These are phyloP conservation scores for Parathielavia appendiculata DNA, from an alignment of 495 filamentous ascomycete species.

Conservation along the genomic window DNA sequence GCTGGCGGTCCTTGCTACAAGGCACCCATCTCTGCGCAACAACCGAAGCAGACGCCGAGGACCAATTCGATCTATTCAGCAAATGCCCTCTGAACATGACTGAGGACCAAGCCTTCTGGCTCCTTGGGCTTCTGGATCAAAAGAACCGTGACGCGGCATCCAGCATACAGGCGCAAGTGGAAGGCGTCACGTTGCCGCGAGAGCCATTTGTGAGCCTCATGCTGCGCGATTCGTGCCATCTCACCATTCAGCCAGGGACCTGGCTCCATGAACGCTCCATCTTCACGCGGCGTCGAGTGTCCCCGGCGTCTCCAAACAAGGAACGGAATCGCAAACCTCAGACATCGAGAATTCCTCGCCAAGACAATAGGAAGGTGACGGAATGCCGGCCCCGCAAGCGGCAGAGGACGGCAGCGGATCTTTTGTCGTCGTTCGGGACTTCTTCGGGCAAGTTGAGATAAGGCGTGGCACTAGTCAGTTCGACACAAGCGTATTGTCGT, in stretches of 20 bases:
- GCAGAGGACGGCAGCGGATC: conserved; percentile 2
- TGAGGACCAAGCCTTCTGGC: conserved; percentile 13
- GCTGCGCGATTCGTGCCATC: background rate
- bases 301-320: background rate
- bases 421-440: background rate
- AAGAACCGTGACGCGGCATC: background rate
- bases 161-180: background rate
- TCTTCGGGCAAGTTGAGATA: background rate
- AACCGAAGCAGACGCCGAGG: no score
- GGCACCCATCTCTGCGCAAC: background rate
- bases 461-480: background rate
- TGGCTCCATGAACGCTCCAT: background rate
- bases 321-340: background rate
- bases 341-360: background rate
- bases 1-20: background rate
- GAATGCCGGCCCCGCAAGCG: conserved; percentile 5
- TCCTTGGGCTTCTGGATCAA: conserved; percentile 13
- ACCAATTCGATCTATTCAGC: accelerated
- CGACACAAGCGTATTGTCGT: background rate
- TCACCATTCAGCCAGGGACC: no score
- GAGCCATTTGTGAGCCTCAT: conserved; percentile 4
- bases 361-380: background rate
- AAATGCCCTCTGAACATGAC: background rate
- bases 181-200: background rate
- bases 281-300: background rate